Evolutionary conservation across 1,139 yeast species (phyloP).

Genomic region (Hanseniaspora gamundiae): DNA sequence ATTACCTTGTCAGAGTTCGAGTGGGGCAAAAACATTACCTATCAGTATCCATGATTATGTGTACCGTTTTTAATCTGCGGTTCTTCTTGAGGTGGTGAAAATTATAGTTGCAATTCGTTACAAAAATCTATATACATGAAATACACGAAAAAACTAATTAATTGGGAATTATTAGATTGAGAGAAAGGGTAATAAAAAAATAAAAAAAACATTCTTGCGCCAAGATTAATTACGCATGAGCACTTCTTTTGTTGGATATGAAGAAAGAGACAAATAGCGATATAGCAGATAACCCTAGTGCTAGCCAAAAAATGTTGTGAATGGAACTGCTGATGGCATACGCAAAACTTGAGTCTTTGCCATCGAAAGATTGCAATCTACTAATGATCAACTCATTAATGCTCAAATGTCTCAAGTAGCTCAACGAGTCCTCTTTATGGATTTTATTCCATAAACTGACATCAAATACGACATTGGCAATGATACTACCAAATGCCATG

Average conservation of each 20-base stretch:
- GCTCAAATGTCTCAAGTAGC: conserved; percentile 1
- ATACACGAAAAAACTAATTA: no score
- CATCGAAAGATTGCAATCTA: conserved; percentile 3
- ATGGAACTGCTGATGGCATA: conserved; percentile 1
- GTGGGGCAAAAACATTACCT: no score
- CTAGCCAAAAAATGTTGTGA: conserved; percentile 3
- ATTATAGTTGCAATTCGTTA: no score
- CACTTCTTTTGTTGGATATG: conserved; percentile 5
- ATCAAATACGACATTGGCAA: conserved; percentile 7
- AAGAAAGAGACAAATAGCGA: conserved; percentile 1
- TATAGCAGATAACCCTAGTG: conserved; percentile 2
- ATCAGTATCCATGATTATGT: no score
- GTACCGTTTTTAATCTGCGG: no score
- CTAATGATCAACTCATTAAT: conserved; percentile 6
- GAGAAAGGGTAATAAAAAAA: not conserved
- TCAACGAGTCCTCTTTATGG: not conserved
- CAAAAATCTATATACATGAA: no score
- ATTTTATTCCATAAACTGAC: conserved; percentile 4
- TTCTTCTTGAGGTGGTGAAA: no score
- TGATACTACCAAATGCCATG: conserved; percentile 6
- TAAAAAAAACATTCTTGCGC: not conserved
- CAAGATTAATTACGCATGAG: conserved; percentile 1
- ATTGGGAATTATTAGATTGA: no score
- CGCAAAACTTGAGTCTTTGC: conserved; percentile 3
- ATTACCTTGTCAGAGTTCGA: no score